Evolutionary conservation across 208 protist species (phyloP).

Genomic region (Trypanosoma theileri): DNA sequence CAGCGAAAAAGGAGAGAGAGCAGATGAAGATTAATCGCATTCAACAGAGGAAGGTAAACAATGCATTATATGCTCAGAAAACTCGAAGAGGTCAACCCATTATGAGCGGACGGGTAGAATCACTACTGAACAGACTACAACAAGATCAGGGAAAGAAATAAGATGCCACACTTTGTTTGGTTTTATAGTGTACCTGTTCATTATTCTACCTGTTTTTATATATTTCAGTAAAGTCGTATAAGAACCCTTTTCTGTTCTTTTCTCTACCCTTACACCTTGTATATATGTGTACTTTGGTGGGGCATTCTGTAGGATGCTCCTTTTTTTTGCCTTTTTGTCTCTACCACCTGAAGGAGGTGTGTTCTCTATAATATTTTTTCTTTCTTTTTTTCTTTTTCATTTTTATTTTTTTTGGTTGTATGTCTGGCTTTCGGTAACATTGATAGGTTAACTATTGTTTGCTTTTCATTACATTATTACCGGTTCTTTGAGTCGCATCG

Average conservation of each 20-base stretch:
- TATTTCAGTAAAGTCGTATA: background rate
- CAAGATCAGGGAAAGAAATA: conserved; percentile 12
- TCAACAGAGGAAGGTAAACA: conserved; percentile 46
- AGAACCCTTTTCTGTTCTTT: conserved; percentile 7
- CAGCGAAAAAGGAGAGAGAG: conserved; percentile 45
- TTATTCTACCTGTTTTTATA: background rate
- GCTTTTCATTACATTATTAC: background rate
- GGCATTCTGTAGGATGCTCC: background rate
- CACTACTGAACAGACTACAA: conserved; percentile 64
- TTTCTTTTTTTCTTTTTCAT: conserved; percentile 9
- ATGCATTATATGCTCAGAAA: conserved; percentile 58
- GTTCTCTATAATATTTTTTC: background rate
- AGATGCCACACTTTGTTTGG: background rate
- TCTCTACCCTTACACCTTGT: background rate
- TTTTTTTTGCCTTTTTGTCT: conserved; percentile 25
- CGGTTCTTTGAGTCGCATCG: background rate
- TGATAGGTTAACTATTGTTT: background rate
- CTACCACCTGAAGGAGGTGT: background rate
- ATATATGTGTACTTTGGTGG: too few species aligned
- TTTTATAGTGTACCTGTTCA: background rate
- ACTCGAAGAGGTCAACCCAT: conserved; percentile 82
- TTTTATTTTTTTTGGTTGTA: conserved; percentile 11
- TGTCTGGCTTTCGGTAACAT: background rate
- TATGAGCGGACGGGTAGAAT: conserved; percentile 68
- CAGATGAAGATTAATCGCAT: conserved; percentile 46